Percentiles rank a stretch among this genome's conserved stretches.
phyloP scores from a whole-genome alignment of 1,139 yeast species.

The Magnusiomyces suaveolens region DNA sequence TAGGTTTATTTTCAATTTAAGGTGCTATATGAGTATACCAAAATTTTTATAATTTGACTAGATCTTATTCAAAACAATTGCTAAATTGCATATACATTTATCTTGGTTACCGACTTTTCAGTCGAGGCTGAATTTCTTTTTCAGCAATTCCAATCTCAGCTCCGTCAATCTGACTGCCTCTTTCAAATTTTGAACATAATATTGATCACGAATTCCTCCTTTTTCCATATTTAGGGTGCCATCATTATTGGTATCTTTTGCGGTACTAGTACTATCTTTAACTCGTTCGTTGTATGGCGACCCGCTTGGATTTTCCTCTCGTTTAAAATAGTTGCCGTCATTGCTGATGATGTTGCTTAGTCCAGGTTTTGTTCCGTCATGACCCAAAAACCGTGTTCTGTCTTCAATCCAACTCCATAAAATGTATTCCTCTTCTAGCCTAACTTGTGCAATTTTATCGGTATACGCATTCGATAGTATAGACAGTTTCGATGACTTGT shows the following conservation, averaged over 20 bases:
- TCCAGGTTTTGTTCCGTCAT: not conserved
- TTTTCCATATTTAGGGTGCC: not conserved
- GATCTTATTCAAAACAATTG: too few relatives aligned
- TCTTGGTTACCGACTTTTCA: too few relatives aligned
- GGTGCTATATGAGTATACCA: too few relatives aligned
- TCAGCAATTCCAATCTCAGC: conserved; percentile 38
- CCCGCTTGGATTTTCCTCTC: too few relatives aligned
- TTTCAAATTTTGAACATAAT: conserved; percentile 38
- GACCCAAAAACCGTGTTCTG: conserved; percentile 25
- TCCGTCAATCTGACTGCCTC: conserved; percentile 51
- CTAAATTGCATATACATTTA: too few relatives aligned
- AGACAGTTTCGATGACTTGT: too few relatives aligned
- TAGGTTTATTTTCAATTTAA: too few relatives aligned
- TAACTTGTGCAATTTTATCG: conserved; percentile 11
- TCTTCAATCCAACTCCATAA: conserved; percentile 79
- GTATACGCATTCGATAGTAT: not conserved
- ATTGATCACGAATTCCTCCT: not conserved
- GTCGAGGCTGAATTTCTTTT: conserved; percentile 12
- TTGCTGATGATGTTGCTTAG: not conserved
- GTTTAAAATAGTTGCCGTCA: not conserved
- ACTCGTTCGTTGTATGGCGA: too few relatives aligned
- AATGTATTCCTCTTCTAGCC: conserved; percentile 47
- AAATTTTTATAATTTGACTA: too few relatives aligned
- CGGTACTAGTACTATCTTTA: not conserved
- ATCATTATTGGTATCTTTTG: not conserved